Evolutionary conservation across 345 rosid species (phyloP), one percentile per base, ranked within the genome.

Genomic region (Populus ilicifolia): DNA sequence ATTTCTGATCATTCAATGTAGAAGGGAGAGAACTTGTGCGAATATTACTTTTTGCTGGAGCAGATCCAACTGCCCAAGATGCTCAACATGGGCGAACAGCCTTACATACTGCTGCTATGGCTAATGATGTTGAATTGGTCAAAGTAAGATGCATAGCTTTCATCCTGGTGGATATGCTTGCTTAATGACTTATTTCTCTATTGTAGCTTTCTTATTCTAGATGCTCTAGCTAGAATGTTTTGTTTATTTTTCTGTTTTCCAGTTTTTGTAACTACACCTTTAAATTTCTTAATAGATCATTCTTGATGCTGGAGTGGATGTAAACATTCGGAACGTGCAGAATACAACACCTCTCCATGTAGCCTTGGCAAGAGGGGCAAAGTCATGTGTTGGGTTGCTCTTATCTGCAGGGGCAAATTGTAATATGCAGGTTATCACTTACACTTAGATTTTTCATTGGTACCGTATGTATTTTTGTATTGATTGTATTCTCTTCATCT

Each of bases 221-320:
- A 12, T 46, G 50, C 50, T 3, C 14, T 46, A 5, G 50, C 50
- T 46, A 13, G 50, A 44, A 44, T 44, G 50, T 13, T 44, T 44
- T 44, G 6, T 44, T 44, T 44, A 13, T 14, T 3, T 44, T 44
- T 44, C 17, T 44, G 50, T 46, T 46, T 46, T 46, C 50, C 50
- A 46, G 16, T 46, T 46, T 46, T 46, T 13, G 0, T 46, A 46
- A 46, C 16, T 14, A 46, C 50, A 46, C 50, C 50, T 63, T 9
- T n/a, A 25, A 63, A 21, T 75, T 69, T 78, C 65, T 73, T 62
- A 50, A 13, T 78, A 96, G 99, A 91, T 92, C 75, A 92, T 96
- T 83, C 97, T 96, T 44, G 91, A 91, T 83, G 93, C 94, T 87
- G 99, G 97, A 85, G 99, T 96, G 81, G 95, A 89, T 85, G 97